These are phyloP conservation scores for Epichloe coenophiala DNA, from an alignment of 2,329 filamentous ascomycete species.

Conservation along the genomic window DNA sequence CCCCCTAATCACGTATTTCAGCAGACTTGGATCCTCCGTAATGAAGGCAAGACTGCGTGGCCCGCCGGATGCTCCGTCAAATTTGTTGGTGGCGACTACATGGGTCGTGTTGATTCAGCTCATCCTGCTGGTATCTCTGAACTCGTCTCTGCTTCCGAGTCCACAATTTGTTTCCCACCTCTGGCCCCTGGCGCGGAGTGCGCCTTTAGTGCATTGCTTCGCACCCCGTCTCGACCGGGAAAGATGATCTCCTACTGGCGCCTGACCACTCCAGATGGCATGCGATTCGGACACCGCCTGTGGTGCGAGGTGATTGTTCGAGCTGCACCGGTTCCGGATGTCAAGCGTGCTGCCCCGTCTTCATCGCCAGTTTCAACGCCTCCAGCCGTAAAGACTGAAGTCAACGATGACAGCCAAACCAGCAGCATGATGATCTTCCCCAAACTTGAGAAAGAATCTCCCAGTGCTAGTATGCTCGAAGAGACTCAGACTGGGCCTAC, in stretches of 20 bases:
- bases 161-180: slow-evolving; percentile 56
- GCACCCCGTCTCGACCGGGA: slow-evolving; percentile 63
- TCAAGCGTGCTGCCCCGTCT: slow-evolving; percentile 13
- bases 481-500: slow-evolving; percentile 37
- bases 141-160: slow-evolving; percentile 68
- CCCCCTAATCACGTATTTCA: slow-evolving; percentile 61
- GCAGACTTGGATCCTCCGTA: slow-evolving; percentile 85
- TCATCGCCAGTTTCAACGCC: not conserved
- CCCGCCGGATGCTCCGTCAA: slow-evolving; percentile 80
- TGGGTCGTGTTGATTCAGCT: slow-evolving; percentile 77
- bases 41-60: slow-evolving; percentile 69
- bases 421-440: slow-evolving; percentile 87
- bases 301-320: slow-evolving; percentile 85
- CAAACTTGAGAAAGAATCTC: slow-evolving; percentile 88
- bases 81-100: slow-evolving; percentile 89
- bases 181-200: slow-evolving; percentile 63
- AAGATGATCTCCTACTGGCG: slow-evolving; percentile 94
- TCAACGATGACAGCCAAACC: slow-evolving; percentile 12
- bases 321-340: slow-evolving; percentile 16
- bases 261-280: slow-evolving; percentile 65
- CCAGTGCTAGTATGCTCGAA: slow-evolving; percentile 64
- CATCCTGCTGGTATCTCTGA: slow-evolving; percentile 68
- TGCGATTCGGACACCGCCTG: slow-evolving; percentile 79
- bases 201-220: slow-evolving; percentile 73
- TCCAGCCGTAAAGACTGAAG: slow-evolving; percentile 14